Conservation (phyloP, 176 grass and related monocot species). For the Bolboschoenus planiculmis region DNA sequence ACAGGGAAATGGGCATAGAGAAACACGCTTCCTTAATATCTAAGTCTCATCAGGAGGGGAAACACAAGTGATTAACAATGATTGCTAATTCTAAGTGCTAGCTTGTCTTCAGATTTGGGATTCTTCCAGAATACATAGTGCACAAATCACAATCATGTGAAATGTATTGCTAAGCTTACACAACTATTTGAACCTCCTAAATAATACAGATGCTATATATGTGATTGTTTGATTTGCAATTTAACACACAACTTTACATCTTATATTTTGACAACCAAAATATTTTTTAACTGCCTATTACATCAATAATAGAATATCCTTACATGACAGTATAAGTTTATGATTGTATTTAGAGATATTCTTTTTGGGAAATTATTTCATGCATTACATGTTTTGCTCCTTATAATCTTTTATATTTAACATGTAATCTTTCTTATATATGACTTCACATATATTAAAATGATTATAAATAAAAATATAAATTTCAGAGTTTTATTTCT, state of each 20-base stretch:
- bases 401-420: background rate
- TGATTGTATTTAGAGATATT: too few species aligned
- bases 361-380: too few species aligned
- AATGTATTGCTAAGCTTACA: background rate
- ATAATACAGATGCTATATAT: background rate
- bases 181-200: background rate
- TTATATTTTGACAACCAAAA: background rate
- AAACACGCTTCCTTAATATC: conserved; percentile 8
- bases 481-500: background rate
- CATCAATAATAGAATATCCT: background rate
- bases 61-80: background rate
- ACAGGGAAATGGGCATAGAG: background rate
- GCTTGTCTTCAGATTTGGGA: background rate
- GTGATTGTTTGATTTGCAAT: background rate
- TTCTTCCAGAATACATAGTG: background rate
- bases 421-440: background rate
- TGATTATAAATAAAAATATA: background rate
- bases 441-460: too few species aligned
- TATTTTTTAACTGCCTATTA: background rate
- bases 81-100: background rate
- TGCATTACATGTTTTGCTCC: too few species aligned
- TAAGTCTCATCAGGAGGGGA: background rate
- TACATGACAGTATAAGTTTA: background rate
- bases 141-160: background rate
- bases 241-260: too few species aligned